Evolutionary conservation across 768 basidiomycete genomes (phyloP).

Genomic region (Kwoniella botswanensis): DNA sequence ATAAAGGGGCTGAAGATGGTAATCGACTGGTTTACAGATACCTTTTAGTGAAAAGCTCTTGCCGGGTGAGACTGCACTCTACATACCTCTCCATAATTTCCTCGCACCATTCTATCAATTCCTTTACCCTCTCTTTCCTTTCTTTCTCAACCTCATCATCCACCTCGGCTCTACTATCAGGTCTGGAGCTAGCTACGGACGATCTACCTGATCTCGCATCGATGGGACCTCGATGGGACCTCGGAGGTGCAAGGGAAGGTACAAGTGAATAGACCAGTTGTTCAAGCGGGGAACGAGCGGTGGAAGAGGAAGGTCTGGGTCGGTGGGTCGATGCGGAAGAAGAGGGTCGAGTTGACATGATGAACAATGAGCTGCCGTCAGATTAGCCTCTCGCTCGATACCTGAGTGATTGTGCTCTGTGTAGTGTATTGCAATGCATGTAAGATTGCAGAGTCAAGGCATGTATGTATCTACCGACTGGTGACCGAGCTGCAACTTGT

Average conservation of each 20-base stretch:
- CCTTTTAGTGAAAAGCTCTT: too few relatives aligned
- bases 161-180: conserved; percentile 29
- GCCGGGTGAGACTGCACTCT: too few relatives aligned
- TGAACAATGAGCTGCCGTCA: not conserved
- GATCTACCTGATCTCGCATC: conserved; percentile 21
- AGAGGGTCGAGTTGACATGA: conserved; percentile 21
- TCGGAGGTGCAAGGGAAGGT: conserved; percentile 45
- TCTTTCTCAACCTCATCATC: conserved; percentile 32
- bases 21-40: conserved; percentile 19
- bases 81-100: conserved; percentile 44
- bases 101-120: conserved; percentile 48
- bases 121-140: conserved; percentile 42
- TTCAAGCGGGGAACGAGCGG: conserved; percentile 43
- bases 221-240: not conserved
- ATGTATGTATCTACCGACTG: too few relatives aligned
- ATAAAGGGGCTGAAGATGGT: conserved; percentile 29
- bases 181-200: conserved; percentile 32
- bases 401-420: too few relatives aligned
- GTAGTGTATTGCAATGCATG: too few relatives aligned
- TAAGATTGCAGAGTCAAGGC: too few relatives aligned
- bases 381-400: not conserved
- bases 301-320: conserved; percentile 12
- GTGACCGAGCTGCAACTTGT: not conserved
- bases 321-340: conserved; percentile 31
- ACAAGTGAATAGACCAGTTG: conserved; percentile 43